Base-by-base conservation (phyloP, 164 flowering plant species). In the Chimonanthus salicifolius region DNA sequence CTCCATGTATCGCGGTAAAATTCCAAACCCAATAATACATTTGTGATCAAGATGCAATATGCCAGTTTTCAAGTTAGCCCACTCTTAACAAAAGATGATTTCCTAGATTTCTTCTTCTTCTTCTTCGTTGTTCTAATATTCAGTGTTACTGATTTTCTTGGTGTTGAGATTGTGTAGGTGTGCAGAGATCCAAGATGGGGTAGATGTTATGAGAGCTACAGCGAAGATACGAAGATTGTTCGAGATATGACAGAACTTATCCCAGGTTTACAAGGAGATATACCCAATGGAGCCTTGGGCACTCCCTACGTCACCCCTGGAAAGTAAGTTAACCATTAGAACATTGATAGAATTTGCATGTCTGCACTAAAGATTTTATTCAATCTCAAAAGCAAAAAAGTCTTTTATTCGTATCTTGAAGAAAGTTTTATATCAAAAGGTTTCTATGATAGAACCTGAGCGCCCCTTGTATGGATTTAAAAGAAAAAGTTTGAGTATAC, bases 131-230 rank as follows among this genome's bases (percentile, higher is more conserved):
- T 33, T 33, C 33, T 33, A 33, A 33, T 33, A 33, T 33, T 33
- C 33, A 1, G n/a, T 33, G 33, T 33, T 33, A 33, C 33, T 33
- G 33, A 33, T 33, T 33, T 33, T 33, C 33, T 33, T 33, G 33
- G 33, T 33, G 33, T 33, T 33, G 33, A 33, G 33, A 33, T 62
- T 9, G 5, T 4, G 49, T 67, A 86, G 90, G 88, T 87, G n/a
- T 87, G 90, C 73, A 81, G 89, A 71, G 90, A 87, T 80, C 90
- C 89, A 45, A 83, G 90, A 75, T 87, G 90, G 90, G 90, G 89
- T 20, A 80, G 88, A 10, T 86, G 90, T 73, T 87, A 85, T 68
- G 90, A 87, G 72, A 87, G 90, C 81, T 85, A 85, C 70, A 84
- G 87, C 4, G 90, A 87, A 70, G 88, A 87, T 74, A 82, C 73